A percentile compares a stretch with the other conserved stretches of the same genome.
These are phyloP conservation scores for Beauveria varroae DNA, from an alignment of 2,329 filamentous ascomycete genomes.

Conservation along the genomic window DNA sequence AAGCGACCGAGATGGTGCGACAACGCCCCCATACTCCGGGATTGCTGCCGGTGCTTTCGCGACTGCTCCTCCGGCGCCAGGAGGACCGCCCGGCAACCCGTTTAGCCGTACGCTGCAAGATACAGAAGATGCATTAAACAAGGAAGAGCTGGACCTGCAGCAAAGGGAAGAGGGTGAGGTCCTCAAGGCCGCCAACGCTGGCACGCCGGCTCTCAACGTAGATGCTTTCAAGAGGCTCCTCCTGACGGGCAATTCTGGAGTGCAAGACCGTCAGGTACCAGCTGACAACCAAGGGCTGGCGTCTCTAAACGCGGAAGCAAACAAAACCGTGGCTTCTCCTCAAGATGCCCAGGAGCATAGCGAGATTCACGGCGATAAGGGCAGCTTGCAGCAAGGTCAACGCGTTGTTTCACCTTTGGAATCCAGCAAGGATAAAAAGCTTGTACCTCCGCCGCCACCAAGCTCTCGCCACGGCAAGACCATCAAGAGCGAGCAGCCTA, in stretches of 20 bases:
- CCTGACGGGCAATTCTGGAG: conserved; percentile 58
- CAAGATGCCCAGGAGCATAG: background rate
- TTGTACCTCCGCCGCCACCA: conserved; percentile 62
- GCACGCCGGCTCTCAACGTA: conserved; percentile 56
- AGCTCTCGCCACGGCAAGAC: conserved; percentile 73
- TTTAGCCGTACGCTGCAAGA: conserved; percentile 51
- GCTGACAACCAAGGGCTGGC: background rate
- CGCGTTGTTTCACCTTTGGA: background rate
- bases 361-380: background rate
- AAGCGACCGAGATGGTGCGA: conserved; percentile 21
- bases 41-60: background rate
- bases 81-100: conserved; percentile 28
- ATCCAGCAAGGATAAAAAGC: conserved; percentile 40
- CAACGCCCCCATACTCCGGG: conserved; percentile 19
- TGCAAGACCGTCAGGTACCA: conserved; percentile 4
- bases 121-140: conserved; percentile 29
- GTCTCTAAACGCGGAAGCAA: background rate
- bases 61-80: background rate
- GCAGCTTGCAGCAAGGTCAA: background rate
- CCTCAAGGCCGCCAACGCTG: conserved; percentile 25
- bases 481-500: conserved; percentile 45
- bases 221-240: conserved; percentile 70
- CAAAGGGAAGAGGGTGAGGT: conserved; percentile 23
- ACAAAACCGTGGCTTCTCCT: background rate
- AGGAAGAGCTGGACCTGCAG: conserved; percentile 24